A percentile compares a stretch with the other conserved stretches of the same genome.
phyloP scores from a whole-genome alignment of 257 asterid species.

The Capsicum pubescens region DNA sequence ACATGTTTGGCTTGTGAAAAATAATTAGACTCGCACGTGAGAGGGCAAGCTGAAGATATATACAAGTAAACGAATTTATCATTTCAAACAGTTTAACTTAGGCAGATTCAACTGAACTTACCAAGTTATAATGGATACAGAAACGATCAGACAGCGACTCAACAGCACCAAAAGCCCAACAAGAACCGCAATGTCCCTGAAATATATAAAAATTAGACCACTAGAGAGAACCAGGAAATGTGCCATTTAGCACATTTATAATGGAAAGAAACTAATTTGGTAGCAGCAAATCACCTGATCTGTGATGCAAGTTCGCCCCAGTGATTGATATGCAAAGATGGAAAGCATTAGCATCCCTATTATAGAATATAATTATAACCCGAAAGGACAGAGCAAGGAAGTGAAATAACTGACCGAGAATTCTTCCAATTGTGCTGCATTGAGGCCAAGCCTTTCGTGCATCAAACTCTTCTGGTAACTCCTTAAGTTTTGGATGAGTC shows the following conservation, averaged over 20 bases:
- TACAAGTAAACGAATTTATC: background rate
- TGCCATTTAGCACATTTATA: background rate
- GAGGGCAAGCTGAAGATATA: background rate
- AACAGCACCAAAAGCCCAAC: conserved; percentile 96
- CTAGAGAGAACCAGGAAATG: background rate
- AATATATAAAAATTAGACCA: background rate
- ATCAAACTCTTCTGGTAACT: conserved; percentile 73
- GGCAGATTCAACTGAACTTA: too few species aligned
- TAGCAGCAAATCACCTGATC: conserved; percentile 68
- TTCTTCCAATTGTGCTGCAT: conserved; percentile 64
- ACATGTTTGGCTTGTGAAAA: background rate
- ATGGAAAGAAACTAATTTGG: background rate
- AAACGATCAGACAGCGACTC: conserved; percentile 37
- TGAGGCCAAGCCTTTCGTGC: conserved; percentile 89
- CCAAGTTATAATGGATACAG: too few species aligned
- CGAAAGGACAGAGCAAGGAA: conserved; percentile 26
- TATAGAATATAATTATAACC: conserved; percentile 15
- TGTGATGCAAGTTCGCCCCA: conserved; percentile 44
- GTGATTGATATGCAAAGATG: conserved; percentile 30
- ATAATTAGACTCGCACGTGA: background rate
- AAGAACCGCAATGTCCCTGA: conserved; percentile 94
- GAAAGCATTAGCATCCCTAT: conserved; percentile 44
- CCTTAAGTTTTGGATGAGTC: conserved; percentile 49
- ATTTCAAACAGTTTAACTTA: too few species aligned
- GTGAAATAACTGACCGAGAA: conserved; percentile 68